These are phyloP conservation scores for Lithospermum erythrorhizon DNA, from an alignment of 257 asterid genomes.

Conservation along the genomic window DNA sequence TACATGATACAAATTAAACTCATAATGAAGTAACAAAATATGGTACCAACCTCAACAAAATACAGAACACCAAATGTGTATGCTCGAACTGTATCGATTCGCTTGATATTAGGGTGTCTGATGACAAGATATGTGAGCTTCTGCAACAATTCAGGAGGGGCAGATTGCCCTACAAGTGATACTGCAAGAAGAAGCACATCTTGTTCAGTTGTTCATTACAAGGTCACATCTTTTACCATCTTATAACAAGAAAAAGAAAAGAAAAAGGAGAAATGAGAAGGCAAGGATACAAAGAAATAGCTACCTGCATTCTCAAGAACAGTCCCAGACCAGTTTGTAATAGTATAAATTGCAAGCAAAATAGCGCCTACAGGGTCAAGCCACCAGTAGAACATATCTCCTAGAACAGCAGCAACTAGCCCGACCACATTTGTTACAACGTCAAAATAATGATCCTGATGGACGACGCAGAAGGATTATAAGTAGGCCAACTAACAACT, in stretches of 20 bases:
- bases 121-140: constrained; percentile 73
- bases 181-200: constrained; percentile 26
- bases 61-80: constrained; percentile 86
- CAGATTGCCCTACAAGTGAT: constrained; percentile 79
- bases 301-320: constrained; percentile 88
- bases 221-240: neutral
- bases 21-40: too few species aligned
- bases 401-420: constrained; percentile 73
- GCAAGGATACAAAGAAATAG: neutral
- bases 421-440: constrained; percentile 89
- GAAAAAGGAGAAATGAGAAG: neutral
- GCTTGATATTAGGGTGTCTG: constrained; percentile 72
- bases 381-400: constrained; percentile 78
- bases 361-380: constrained; percentile 85
- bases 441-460: constrained; percentile 86
- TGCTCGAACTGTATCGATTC: constrained; percentile 86
- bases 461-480: neutral
- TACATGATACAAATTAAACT: too few species aligned
- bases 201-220: neutral
- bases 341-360: constrained; percentile 75
- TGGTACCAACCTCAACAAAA: constrained; percentile 74
- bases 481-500: neutral
- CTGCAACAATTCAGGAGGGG: constrained; percentile 68
- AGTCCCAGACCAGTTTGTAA: constrained; percentile 71
- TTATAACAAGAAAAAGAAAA: neutral